phyloP scores from a whole-genome alignment of 1,139 yeast species.

The Zygoascus hellenicus region DNA sequence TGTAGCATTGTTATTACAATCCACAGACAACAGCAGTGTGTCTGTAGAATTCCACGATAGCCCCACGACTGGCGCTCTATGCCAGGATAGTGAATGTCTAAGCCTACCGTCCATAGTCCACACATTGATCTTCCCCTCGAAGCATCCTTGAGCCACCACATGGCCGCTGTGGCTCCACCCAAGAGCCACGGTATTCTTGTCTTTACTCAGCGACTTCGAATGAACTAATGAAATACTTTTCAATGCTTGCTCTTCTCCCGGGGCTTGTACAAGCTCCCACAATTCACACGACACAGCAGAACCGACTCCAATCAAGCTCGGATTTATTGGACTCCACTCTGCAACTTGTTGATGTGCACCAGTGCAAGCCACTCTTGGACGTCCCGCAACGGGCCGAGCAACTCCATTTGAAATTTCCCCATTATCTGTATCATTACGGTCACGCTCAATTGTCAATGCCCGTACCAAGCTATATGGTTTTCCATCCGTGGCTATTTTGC shows the following conservation, averaged over 20 bases:
- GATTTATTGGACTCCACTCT: conserved; percentile 23
- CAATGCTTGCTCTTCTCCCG: conserved; percentile 7
- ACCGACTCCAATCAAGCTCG: conserved; percentile 22
- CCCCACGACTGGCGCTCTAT: conserved; percentile 47
- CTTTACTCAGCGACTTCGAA: conserved; percentile 16
- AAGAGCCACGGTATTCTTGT: conserved; percentile 27
- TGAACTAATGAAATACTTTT: conserved; percentile 8
- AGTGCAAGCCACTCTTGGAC: background rate
- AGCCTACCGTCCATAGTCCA: conserved; percentile 37
- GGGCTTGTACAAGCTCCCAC: conserved; percentile 7
- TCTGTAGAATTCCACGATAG: conserved; percentile 48
- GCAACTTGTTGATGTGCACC: conserved; percentile 17
- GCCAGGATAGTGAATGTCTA: conserved; percentile 52
- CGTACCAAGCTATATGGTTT: conserved; percentile 35
- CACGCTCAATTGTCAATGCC: conserved; percentile 29
- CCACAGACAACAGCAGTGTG: conserved; percentile 39
- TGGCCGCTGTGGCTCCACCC: conserved; percentile 30
- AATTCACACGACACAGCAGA: conserved; percentile 12
- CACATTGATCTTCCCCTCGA: conserved; percentile 31
- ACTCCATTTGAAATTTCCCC: background rate
- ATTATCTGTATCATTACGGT: background rate
- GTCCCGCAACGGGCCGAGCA: background rate
- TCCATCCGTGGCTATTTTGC: background rate
- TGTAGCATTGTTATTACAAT: conserved; percentile 39
- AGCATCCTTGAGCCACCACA: conserved; percentile 30